Conservation (phyloP, 805 yeast species). For the Ogataea neopini region DNA sequence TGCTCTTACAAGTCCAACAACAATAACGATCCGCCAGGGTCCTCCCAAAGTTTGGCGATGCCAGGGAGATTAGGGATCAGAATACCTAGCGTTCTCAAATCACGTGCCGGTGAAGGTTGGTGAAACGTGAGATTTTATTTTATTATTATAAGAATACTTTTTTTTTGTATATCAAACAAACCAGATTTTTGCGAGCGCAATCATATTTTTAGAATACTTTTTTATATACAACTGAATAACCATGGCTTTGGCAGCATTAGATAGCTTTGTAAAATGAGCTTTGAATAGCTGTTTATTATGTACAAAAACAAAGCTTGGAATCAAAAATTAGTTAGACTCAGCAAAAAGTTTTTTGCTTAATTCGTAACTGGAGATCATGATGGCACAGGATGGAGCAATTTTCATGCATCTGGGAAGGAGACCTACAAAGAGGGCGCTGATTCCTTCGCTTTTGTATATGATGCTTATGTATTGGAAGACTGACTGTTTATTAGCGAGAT, state of each 20-base stretch:
- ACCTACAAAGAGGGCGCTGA: conserved; percentile 84
- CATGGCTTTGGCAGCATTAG: background rate
- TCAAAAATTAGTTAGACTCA: conserved; percentile 12
- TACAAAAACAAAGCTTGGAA: conserved; percentile 1
- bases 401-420: conserved; percentile 82
- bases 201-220: background rate
- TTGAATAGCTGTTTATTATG: background rate
- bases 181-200: conserved; percentile 1
- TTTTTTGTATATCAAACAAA: background rate
- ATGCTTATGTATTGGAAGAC: conserved; percentile 68
- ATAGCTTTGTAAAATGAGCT: too few relatives aligned
- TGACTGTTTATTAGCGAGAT: conserved; percentile 37
- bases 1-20: conserved; percentile 17
- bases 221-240: background rate
- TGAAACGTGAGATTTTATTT: background rate
- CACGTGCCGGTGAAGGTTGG: conserved; percentile 26
- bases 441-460: conserved; percentile 73
- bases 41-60: conserved; percentile 27
- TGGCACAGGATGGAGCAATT: conserved; percentile 97
- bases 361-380: conserved; percentile 95
- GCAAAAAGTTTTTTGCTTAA: conserved; percentile 67
- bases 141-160: too few relatives aligned
- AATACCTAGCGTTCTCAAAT: conserved; percentile 26
- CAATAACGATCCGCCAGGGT: conserved; percentile 23
- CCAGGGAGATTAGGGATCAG: conserved; percentile 30